Base-by-base conservation (phyloP, 805 yeast genomes). In the Kluyveromyces nonfermentans region DNA sequence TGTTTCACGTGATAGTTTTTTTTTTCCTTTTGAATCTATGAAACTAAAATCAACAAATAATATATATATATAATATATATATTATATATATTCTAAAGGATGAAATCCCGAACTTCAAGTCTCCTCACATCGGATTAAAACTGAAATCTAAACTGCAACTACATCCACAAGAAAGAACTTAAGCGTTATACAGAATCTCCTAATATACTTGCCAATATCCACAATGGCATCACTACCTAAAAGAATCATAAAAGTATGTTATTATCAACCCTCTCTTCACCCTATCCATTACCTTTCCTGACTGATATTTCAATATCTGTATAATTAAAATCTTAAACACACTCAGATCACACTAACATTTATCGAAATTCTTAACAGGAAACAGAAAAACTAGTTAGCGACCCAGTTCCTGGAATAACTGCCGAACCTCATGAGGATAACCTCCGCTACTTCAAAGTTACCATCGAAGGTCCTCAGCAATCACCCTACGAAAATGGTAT, bases 361-460 rank as follows among this genome's bases (percentile, higher is more conserved):
- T 4, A 16, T 35, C 16, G 31, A 3, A 12, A 14, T 14, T 9
- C 33, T 17, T 32, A 7, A 30, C 34, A 80, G 81, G 98, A 93
- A 67, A 90, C 97, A 9, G 96, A 93, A 60, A 73, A 96, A 50
- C 70, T 93, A 34, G 82, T 82, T 19, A 80, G 87, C 33, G 99
- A 93, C 56, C 97, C 98, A 1, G 97, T 90, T 1, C 95, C 96
- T 4, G 98, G 97, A 2, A 93, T 93, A 55, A 75, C 82, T 0
- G 98, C 97, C 1, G 75, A 71, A 22, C 98, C 99, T 6, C 94
- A 85, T 47, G 97, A 90, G 45, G 96, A 89, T 50, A 93, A 93
- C 63, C 70, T 93, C 51, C 77, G 98, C 53, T 87, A 90, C 63
- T 93, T 93, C 57, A 85, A 87, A 51, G 98, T 93, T 20, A 78